Evolutionary conservation across 1,284 basidiomycete species (phyloP), one percentile per base, ranked within the genome.

Genomic region (Leccinum fuscescens): DNA sequence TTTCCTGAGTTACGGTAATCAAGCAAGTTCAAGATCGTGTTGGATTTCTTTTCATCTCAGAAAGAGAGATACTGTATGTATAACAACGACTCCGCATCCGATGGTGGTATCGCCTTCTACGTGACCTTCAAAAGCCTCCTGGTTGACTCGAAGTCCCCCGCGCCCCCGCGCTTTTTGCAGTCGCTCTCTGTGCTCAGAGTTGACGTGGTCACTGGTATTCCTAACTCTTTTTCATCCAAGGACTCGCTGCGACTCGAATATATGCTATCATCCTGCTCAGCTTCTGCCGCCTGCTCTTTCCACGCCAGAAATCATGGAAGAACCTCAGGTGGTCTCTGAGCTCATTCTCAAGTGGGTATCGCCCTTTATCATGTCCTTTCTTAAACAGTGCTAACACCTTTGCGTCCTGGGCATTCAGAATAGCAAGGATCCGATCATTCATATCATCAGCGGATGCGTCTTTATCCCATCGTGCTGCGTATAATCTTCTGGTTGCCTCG

Each of bases 181-280:
- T 20, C 1, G 8, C 35, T 39, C 24, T 20, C 7, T 12, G 35
- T 52, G 20, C 52, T 54, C 27, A 20, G 42, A 17, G 20, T 17
- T 29, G n/a, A 49, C 11, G 68, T 61, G 65, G 37, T 64, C 42
- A 15, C 53, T 6, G 54, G 15, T 22, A 17, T 22, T 17, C 12
- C 33, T 1, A 46, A 56, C 5, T 27, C 35, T 37, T 24, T 39
- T 42, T 54, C 49, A 12, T 31, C 29, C 11, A 48, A 44, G 17
- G 39, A n/a, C 4, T 39, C 37, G n/a, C 37, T n/a, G 8, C 2
- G n/a, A 44, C 42, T 44, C 42, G 5, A 44, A 11, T 20, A 44
- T 17, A 44, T 44, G 39, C 39, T 42, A 42, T 42, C 9, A 17
- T 44, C 42, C 17, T 44, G n/a, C 6, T 44, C 42, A 44, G 39